Conservation (phyloP, 139 green algal species). For the Picochlorum sp. region DNA sequence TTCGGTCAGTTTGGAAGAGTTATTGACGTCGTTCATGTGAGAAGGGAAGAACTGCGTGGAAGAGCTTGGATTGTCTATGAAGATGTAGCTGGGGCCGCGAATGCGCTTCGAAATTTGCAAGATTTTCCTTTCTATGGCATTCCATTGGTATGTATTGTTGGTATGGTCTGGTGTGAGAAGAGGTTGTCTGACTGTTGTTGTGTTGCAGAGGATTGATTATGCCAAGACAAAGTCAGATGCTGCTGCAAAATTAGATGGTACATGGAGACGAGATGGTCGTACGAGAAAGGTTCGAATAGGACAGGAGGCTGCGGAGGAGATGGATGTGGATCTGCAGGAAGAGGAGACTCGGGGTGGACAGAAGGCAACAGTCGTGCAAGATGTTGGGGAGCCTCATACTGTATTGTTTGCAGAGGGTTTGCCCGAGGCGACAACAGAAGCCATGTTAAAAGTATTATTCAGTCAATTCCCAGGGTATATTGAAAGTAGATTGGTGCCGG, state of each 20-base stretch:
- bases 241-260: conserved; percentile 75
- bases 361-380: conserved; percentile 3
- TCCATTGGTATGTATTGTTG: conserved; percentile 40
- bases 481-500: conserved; percentile 83
- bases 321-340: neutral
- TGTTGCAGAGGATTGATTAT: conserved; percentile 34
- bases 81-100: conserved; percentile 72
- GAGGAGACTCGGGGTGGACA: neutral
- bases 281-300: conserved; percentile 28
- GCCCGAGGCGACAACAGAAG: conserved; percentile 69
- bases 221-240: conserved; percentile 83
- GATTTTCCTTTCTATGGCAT: conserved; percentile 99
- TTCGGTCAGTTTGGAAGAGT: conserved; percentile 97
- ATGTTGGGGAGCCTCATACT: conserved; percentile 65
- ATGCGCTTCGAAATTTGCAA: conserved; percentile 87
- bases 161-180: neutral
- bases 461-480: conserved; percentile 88
- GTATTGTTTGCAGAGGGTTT: conserved; percentile 94
- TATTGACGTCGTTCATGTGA: conserved; percentile 75
- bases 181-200: neutral
- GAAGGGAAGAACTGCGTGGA: conserved; percentile 48
- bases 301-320: neutral
- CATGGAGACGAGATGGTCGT: conserved; percentile 58
- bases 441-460: conserved; percentile 92
- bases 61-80: conserved; percentile 96